Conservation (phyloP, 2,329 filamentous ascomycete genomes). For the Trichophyton benhamiae region DNA sequence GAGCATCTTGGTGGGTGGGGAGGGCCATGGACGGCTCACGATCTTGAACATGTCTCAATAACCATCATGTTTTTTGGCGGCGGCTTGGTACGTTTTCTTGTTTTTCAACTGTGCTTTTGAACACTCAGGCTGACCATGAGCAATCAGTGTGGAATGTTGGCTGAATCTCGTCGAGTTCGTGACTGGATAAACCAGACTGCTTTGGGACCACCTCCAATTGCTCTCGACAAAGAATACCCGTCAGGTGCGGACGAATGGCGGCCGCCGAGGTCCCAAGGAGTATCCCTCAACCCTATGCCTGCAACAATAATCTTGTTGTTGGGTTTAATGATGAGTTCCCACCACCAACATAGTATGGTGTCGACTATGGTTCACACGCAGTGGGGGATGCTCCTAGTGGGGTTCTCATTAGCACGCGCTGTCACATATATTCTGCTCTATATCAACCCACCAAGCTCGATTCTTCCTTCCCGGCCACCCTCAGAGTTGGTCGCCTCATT, state of each 20-base stretch:
- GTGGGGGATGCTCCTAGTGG: constrained; percentile 77
- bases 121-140: constrained; percentile 8
- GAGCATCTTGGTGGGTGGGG: constrained; percentile 73
- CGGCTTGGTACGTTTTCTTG: constrained; percentile 50
- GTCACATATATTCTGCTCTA: constrained; percentile 72
- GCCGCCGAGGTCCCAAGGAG: constrained; percentile 53
- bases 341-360: constrained; percentile 71
- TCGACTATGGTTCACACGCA: constrained; percentile 88
- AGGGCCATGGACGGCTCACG: constrained; percentile 58
- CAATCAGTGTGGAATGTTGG: constrained; percentile 61
- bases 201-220: neutral
- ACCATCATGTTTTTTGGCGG: constrained; percentile 89
- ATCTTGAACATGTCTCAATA: constrained; percentile 86
- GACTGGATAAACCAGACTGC: constrained; percentile 37
- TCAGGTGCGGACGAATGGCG: constrained; percentile 41
- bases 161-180: constrained; percentile 62
- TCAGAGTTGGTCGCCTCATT: constrained; percentile 82
- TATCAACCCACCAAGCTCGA: constrained; percentile 65
- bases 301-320: constrained; percentile 74
- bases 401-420: constrained; percentile 63
- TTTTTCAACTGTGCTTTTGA: constrained; percentile 7
- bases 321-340: constrained; percentile 89
- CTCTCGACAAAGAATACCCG: constrained; percentile 2
- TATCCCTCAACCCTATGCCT: constrained; percentile 80
- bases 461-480: constrained; percentile 71